Conservation (phyloP, 1,284 basidiomycete genomes). For the Cutaneotrichosporon cyanovorans region DNA sequence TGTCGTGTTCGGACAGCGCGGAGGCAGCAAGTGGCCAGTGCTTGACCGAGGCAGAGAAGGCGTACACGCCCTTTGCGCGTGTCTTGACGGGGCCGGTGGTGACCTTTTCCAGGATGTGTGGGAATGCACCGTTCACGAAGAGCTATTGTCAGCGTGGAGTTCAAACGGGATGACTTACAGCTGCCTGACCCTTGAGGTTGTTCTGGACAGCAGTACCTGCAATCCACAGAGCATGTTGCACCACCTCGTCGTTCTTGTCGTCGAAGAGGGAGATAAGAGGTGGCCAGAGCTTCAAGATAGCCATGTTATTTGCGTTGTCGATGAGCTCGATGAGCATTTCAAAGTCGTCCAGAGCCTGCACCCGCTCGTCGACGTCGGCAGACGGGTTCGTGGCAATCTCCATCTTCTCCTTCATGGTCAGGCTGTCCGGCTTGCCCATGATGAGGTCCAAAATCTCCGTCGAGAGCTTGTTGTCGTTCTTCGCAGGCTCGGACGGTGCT, state of each 20-base stretch:
- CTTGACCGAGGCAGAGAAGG: slow-evolving; percentile 74
- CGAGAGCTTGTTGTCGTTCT: slow-evolving; percentile 25
- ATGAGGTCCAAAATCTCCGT: slow-evolving; percentile 75
- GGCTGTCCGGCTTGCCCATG: slow-evolving; percentile 75
- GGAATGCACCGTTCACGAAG: slow-evolving; percentile 61
- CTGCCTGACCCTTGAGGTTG: slow-evolving; percentile 80
- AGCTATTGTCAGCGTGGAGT: slow-evolving; percentile 52
- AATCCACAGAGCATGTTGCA: slow-evolving; percentile 76
- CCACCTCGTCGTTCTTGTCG: slow-evolving; percentile 57
- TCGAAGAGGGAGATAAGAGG: slow-evolving; percentile 64
- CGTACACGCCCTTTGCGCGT: slow-evolving; percentile 78
- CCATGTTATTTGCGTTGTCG: slow-evolving; percentile 92
- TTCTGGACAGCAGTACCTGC: slow-evolving; percentile 92
- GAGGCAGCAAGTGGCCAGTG: slow-evolving; percentile 49
- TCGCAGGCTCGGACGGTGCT: neutral
- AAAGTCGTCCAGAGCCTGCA: slow-evolving; percentile 81
- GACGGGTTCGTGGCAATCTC: slow-evolving; percentile 60
- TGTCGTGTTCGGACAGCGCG: slow-evolving; percentile 12
- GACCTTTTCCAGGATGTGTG: slow-evolving; percentile 59
- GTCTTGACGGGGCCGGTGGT: slow-evolving; percentile 31
- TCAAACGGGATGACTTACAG: slow-evolving; percentile 52
- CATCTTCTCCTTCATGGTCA: slow-evolving; percentile 80
- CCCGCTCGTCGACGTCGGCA: slow-evolving; percentile 58
- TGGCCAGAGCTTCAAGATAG: slow-evolving; percentile 76
- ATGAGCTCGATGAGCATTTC: slow-evolving; percentile 94